Evolutionary conservation across 257 asterid genomes (phyloP).

Genomic region (Solanum virginianum): DNA sequence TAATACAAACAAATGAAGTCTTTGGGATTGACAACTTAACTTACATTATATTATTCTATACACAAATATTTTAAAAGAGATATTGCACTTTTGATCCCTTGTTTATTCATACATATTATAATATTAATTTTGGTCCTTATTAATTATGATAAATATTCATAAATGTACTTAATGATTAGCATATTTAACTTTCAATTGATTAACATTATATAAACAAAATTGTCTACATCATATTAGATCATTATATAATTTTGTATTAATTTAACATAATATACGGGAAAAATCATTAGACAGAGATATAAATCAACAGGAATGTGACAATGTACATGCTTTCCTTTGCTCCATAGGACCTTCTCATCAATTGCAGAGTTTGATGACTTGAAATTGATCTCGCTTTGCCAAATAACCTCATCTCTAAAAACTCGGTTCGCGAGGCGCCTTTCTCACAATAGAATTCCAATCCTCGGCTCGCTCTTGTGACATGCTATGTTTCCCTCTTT

Average conservation of each 20-base stretch:
- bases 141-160: background rate
- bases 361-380: too few relatives aligned
- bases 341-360: too few relatives aligned
- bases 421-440: too few relatives aligned
- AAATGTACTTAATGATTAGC: background rate
- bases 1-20: too few relatives aligned
- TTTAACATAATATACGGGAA: background rate
- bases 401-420: too few relatives aligned
- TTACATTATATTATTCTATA: background rate
- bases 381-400: too few relatives aligned
- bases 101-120: background rate
- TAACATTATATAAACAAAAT: background rate
- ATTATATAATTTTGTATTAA: background rate
- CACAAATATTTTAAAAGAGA: background rate
- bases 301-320: too few relatives aligned
- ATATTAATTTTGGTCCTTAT: background rate
- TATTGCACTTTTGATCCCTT: background rate
- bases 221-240: background rate
- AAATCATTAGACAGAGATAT: too few relatives aligned
- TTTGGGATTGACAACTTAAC: background rate
- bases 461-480: too few relatives aligned
- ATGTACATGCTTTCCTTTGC: too few relatives aligned
- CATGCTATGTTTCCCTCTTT: too few relatives aligned
- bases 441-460: too few relatives aligned
- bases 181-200: background rate